phyloP scores from a whole-genome alignment of 1,284 basidiomycete species.

The Melampsora americana region DNA sequence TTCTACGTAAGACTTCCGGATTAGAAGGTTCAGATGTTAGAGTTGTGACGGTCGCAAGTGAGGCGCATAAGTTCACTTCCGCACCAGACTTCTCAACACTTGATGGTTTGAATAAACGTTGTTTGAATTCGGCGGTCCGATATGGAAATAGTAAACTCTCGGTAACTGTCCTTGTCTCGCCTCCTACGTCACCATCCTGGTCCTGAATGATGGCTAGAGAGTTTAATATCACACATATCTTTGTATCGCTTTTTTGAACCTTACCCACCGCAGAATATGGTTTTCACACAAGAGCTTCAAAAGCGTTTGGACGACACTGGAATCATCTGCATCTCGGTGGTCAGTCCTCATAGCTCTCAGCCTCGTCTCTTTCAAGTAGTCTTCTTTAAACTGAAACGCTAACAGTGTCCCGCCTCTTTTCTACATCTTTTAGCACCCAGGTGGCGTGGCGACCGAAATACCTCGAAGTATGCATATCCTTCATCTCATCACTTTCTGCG shows the following conservation, averaged over 20 bases:
- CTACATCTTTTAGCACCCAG: conserved; percentile 25
- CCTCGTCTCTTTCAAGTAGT: background rate
- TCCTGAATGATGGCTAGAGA: background rate
- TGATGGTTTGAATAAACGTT: conserved; percentile 26
- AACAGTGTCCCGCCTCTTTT: background rate
- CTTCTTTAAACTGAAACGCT: background rate
- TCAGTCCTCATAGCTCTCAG: background rate
- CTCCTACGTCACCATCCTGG: background rate
- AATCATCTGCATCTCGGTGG: conserved; percentile 32
- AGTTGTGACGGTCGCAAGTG: conserved; percentile 30
- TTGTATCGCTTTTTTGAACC: background rate
- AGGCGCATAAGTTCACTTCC: conserved; percentile 18
- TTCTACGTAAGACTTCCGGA: conserved; percentile 29
- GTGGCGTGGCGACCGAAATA: conserved; percentile 23
- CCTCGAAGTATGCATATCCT: background rate
- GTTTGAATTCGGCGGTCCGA: background rate
- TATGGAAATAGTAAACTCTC: conserved; percentile 38
- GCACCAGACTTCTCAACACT: conserved; percentile 25
- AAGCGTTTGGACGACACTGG: conserved; percentile 14
- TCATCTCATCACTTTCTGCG: background rate
- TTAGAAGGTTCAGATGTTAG: conserved; percentile 17
- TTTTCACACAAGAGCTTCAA: conserved; percentile 33
- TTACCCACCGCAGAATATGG: conserved; percentile 9
- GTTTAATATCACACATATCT: background rate
- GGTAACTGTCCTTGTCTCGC: background rate